Base-by-base conservation (phyloP, 2,329 filamentous ascomycete species). In the Cladosporium sphaerospermum region DNA sequence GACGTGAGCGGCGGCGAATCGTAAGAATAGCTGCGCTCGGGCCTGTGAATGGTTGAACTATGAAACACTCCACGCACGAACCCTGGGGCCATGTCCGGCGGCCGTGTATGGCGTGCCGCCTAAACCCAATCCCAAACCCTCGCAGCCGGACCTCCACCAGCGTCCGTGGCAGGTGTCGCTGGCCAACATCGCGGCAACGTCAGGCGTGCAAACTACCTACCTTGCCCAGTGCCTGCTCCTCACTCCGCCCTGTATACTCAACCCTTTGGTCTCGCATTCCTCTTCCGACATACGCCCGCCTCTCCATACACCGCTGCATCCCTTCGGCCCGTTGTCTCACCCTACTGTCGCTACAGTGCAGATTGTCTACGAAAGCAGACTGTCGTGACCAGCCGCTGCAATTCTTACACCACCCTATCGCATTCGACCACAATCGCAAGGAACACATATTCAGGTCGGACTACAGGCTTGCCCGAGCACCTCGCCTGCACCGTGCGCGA, bases 311-410 rank as follows among this genome's bases (percentile, higher is more conserved):
- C 36, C 8, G 11, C 36, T 14, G 36, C 36, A 16, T 9, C 36
- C n/a, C n/a, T 14, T 5, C 23, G 36, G 3, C n/a, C 36, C 36
- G 13, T 39, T 39, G 16, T 19, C 33, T 13, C 32, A 19, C 48
- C 48, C 48, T 40, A 51, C 48, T 34, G 48, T 51, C 48, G 48
- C 48, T 51, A 51, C 48, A 36, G 48, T 42, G 16, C 34, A 41
- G 28, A 31, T 40, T 44, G 40, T 36, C n/a, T 16, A 39, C 36
- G 16, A 13, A 6, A 16, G 40, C 40, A 31, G 18, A 32, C 13
- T 36, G 37, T 28, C 36, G 46, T 44, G 48, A 51, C 34, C 42
- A 36, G 32, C 40, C 48, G 36, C 36, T 39, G 7, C 13, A n/a
- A 39, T 39, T 8, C 23, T 28, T 28, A 28, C 23, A 28, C 23